Evolutionary conservation across 805 yeast genomes (phyloP).

Genomic region (Yarrowia hollandica): DNA sequence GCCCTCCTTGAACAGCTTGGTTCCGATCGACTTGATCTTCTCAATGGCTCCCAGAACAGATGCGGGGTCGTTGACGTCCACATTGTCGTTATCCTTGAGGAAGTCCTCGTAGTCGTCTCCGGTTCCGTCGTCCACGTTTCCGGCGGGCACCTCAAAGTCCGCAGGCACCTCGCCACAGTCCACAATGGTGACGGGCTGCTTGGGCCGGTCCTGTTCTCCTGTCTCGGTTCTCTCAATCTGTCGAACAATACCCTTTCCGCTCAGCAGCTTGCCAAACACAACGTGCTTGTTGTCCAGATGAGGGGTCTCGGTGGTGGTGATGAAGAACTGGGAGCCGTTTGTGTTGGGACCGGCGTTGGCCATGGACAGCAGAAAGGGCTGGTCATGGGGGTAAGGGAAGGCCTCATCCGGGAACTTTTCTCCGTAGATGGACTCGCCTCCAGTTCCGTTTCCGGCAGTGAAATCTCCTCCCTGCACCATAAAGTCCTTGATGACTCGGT

Average conservation of each 20-base stretch:
- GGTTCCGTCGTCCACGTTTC: conserved; percentile 65
- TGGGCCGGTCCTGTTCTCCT: conserved; percentile 68
- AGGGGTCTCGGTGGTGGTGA: conserved; percentile 90
- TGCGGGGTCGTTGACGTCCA: conserved; percentile 54
- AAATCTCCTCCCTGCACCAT: conserved; percentile 97
- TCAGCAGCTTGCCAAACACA: conserved; percentile 87
- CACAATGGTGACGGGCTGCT: conserved; percentile 63
- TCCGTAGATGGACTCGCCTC: conserved; percentile 81
- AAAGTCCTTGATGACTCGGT: conserved; percentile 79
- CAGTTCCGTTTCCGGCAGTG: conserved; percentile 69
- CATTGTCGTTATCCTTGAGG: conserved; percentile 67
- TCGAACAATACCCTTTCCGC: conserved; percentile 78
- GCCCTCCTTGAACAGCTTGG: conserved; percentile 69
- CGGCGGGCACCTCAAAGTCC: conserved; percentile 52
- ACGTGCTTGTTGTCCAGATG: conserved; percentile 96
- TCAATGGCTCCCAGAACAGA: conserved; percentile 67
- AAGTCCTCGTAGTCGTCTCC: conserved; percentile 81
- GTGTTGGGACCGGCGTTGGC: conserved; percentile 96
- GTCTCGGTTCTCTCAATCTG: conserved; percentile 71
- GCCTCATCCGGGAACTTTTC: conserved; percentile 90
- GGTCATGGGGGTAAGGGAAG: conserved; percentile 70
- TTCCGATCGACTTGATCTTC: conserved; percentile 73
- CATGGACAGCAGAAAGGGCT: conserved; percentile 90
- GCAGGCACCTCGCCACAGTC: conserved; percentile 77
- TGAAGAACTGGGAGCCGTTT: conserved; percentile 93